A percentile compares a stretch with the other conserved stretches of the same genome.
Evolutionary conservation across 2,329 filamentous ascomycete genomes (phyloP).

Genomic region (Huntiella bhutanensis): DNA sequence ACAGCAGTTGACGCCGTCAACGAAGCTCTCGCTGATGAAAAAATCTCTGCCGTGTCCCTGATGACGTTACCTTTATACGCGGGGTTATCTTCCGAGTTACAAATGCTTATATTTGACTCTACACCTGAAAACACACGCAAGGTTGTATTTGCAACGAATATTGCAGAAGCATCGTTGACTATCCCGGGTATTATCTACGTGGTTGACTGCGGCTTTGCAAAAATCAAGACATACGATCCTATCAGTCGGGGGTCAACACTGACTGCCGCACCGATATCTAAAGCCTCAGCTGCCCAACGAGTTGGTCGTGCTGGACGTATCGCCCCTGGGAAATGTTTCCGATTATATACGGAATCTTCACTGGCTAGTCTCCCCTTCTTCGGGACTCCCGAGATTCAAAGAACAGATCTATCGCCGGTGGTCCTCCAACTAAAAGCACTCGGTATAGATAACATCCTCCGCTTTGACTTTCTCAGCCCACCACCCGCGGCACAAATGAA

Average conservation of each 20-base stretch:
- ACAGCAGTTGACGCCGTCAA: conserved; percentile 11
- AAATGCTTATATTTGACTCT: conserved; percentile 86
- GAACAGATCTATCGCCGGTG: conserved; percentile 74
- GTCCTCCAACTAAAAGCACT: conserved; percentile 85
- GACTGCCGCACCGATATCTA: conserved; percentile 64
- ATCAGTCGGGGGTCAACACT: conserved; percentile 72
- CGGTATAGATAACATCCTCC: conserved; percentile 82
- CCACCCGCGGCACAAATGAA: conserved; percentile 72
- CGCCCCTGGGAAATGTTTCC: conserved; percentile 79
- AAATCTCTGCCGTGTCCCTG: background rate
- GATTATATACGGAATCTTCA: conserved; percentile 66
- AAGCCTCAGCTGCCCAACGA: conserved; percentile 81
- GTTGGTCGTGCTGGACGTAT: conserved; percentile 81
- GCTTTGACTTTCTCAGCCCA: conserved; percentile 74
- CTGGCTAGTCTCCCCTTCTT: conserved; percentile 48
- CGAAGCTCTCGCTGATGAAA: conserved; percentile 25
- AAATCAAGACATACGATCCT: conserved; percentile 72
- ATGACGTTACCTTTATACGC: conserved; percentile 64
- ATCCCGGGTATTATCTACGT: conserved; percentile 86
- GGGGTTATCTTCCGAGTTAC: conserved; percentile 72
- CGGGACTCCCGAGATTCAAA: conserved; percentile 77
- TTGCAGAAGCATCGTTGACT: conserved; percentile 88
- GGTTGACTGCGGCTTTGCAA: conserved; percentile 78
- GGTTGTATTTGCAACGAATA: conserved; percentile 85
- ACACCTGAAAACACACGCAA: conserved; percentile 68